Conservation (phyloP, 108 stramenopile species). For the Cyclotella sp. region DNA sequence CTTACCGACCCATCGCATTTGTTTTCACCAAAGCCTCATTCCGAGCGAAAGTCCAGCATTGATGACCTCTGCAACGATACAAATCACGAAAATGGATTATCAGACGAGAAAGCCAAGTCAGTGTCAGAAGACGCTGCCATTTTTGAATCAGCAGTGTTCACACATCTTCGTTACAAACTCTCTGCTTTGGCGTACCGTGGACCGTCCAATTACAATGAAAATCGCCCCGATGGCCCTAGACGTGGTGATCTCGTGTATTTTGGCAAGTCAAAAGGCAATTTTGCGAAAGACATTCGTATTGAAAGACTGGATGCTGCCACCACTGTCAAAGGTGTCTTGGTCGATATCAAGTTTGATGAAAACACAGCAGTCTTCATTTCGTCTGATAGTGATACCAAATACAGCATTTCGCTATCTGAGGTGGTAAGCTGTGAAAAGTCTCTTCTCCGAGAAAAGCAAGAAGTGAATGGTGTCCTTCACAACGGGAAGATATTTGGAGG, state of each 20-base stretch:
- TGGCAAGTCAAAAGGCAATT: constrained; percentile 55
- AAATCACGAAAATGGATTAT: constrained; percentile 21
- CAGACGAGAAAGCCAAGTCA: constrained; percentile 14
- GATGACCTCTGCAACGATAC: background rate
- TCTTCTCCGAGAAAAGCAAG: constrained; percentile 66
- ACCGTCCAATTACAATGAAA: constrained; percentile 40
- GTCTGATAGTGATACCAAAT: constrained; percentile 58
- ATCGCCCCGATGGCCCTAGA: constrained; percentile 51
- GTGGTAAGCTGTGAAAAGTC: constrained; percentile 76
- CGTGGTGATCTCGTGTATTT: constrained; percentile 85
- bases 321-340: constrained; percentile 58
- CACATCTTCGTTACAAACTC: constrained; percentile 65
- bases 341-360: constrained; percentile 42
- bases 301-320: constrained; percentile 59
- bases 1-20: constrained; percentile 70
- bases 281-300: constrained; percentile 74
- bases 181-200: constrained; percentile 60
- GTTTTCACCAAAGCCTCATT: constrained; percentile 45
- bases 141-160: constrained; percentile 37
- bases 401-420: constrained; percentile 64
- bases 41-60: background rate
- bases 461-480: constrained; percentile 80
- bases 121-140: constrained; percentile 8
- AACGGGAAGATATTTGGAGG: constrained; percentile 75
- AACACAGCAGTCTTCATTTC: constrained; percentile 50